phyloP scores from a whole-genome alignment of 2,329 filamentous ascomycete species.

The Cladophialophora exuberans region DNA sequence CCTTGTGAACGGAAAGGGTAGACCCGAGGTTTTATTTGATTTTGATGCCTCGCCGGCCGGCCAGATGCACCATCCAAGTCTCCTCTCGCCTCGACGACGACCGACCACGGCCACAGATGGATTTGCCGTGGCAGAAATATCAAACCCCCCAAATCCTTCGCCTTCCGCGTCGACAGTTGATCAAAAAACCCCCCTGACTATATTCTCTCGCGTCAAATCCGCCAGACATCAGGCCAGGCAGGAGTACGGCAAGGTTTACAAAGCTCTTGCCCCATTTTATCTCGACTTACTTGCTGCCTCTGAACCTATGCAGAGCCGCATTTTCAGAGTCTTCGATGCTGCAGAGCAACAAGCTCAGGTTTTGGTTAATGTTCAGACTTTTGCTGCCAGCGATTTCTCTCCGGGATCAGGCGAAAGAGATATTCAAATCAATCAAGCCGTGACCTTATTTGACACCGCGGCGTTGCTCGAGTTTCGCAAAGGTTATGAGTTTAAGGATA shows the following conservation, averaged over 20 bases:
- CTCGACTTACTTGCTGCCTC: slow-evolving; percentile 73
- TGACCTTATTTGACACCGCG: slow-evolving; percentile 84
- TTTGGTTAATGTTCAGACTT: slow-evolving; percentile 76
- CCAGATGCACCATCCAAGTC: slow-evolving; percentile 17
- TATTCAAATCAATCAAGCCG: slow-evolving; percentile 73
- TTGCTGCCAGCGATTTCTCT: slow-evolving; percentile 79
- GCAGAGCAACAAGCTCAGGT: slow-evolving; percentile 91
- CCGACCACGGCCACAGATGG: slow-evolving; percentile 62
- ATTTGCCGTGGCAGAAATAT: slow-evolving; percentile 75
- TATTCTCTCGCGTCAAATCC: slow-evolving; percentile 73
- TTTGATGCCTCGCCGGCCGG: slow-evolving; percentile 17
- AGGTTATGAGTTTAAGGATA: slow-evolving; percentile 85
- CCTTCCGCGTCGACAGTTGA: slow-evolving; percentile 51
- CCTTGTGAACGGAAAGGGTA: slow-evolving; percentile 33
- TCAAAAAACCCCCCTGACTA: slow-evolving; percentile 66
- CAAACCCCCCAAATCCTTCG: slow-evolving; percentile 40
- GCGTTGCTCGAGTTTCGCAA: slow-evolving; percentile 91
- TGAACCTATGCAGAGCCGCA: slow-evolving; percentile 67
- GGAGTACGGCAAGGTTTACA: slow-evolving; percentile 89
- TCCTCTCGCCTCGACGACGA: slow-evolving; percentile 27
- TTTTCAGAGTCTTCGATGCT: slow-evolving; percentile 85
- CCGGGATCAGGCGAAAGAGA: slow-evolving; percentile 72
- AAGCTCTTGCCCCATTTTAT: slow-evolving; percentile 86
- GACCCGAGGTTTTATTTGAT: slow-evolving; percentile 31
- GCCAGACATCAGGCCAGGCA: slow-evolving; percentile 82